phyloP scores from a whole-genome alignment of 2,329 filamentous ascomycete species.

The Ceratocystis huliohia region DNA sequence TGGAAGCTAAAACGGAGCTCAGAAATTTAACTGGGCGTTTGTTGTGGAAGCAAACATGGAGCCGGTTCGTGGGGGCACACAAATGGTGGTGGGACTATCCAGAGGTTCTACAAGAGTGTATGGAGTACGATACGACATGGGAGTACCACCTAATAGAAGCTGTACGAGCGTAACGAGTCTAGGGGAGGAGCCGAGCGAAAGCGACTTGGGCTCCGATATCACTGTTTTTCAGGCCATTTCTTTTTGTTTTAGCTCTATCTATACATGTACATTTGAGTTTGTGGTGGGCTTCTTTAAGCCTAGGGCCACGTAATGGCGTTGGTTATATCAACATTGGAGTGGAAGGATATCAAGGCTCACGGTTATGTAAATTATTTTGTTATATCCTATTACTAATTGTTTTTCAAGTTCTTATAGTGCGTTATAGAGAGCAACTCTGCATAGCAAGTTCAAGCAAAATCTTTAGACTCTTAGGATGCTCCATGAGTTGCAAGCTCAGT shows the following conservation, averaged over 20 bases:
- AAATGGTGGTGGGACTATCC: conserved; percentile 52
- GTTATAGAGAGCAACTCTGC: no score
- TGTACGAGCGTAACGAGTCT: conserved; percentile 28
- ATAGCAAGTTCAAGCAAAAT: neutral
- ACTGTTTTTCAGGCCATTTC: conserved; percentile 6
- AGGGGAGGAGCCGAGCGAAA: neutral
- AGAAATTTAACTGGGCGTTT: conserved; percentile 41
- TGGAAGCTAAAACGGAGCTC: conserved; percentile 35
- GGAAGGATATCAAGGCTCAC: no score
- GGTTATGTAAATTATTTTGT: no score
- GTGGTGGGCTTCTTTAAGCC: no score
- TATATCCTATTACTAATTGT: no score
- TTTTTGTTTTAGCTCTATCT: conserved; percentile 1
- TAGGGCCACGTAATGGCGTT: no score
- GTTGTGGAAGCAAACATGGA: conserved; percentile 52
- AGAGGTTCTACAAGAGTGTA: conserved; percentile 42
- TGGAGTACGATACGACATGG: conserved; percentile 42
- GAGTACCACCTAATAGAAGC: conserved; percentile 46
- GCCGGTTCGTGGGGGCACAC: conserved; percentile 36
- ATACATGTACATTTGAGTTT: no score
- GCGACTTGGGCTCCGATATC: neutral
- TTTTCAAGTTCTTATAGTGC: no score
- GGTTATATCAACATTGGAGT: no score
- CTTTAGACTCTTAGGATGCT: neutral
- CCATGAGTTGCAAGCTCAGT: neutral